Evolutionary conservation across 345 rosid species (phyloP).

Genomic region (Eucalyptus regnans): DNA sequence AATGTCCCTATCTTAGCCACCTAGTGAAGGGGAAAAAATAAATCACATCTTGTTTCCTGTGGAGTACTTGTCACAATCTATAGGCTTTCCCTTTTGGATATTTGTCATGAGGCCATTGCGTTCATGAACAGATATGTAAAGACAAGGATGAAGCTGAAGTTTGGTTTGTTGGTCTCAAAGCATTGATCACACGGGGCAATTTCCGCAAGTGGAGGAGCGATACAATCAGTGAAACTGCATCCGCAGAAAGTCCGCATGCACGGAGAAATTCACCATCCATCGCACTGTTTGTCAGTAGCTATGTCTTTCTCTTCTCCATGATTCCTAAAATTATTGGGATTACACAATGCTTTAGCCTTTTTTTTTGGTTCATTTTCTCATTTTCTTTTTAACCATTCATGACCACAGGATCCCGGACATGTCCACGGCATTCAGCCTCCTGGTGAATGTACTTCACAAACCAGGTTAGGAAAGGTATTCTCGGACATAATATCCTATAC

Average conservation of each 20-base stretch:
- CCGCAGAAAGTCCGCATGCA: slow-evolving; percentile 37
- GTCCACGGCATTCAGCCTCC: slow-evolving; percentile 30
- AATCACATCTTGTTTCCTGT: neutral
- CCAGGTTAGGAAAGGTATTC: slow-evolving; percentile 59
- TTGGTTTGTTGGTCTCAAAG: slow-evolving; percentile 83
- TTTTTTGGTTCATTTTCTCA: neutral
- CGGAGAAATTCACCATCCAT: slow-evolving; percentile 36
- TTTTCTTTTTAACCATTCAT: neutral
- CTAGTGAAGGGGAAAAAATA: neutral
- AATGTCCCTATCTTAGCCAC: neutral
- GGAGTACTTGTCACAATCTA: neutral
- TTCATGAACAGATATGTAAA: slow-evolving; percentile 67
- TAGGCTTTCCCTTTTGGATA: neutral
- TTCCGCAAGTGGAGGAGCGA: slow-evolving; percentile 42
- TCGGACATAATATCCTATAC: slow-evolving; percentile 61
- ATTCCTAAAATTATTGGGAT: neutral
- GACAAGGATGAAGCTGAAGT: slow-evolving; percentile 98
- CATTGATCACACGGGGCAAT: slow-evolving; percentile 35
- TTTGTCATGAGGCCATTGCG: neutral
- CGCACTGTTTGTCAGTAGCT: slow-evolving; percentile 33
- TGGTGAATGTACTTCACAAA: slow-evolving; percentile 25
- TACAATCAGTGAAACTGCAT: slow-evolving; percentile 23
- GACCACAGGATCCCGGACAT: slow-evolving; percentile 38
- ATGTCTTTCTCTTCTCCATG: neutral
- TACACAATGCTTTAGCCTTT: neutral